These are phyloP conservation scores for Suillus paluster DNA, from an alignment of 768 basidiomycete genomes.

Conservation along the genomic window DNA sequence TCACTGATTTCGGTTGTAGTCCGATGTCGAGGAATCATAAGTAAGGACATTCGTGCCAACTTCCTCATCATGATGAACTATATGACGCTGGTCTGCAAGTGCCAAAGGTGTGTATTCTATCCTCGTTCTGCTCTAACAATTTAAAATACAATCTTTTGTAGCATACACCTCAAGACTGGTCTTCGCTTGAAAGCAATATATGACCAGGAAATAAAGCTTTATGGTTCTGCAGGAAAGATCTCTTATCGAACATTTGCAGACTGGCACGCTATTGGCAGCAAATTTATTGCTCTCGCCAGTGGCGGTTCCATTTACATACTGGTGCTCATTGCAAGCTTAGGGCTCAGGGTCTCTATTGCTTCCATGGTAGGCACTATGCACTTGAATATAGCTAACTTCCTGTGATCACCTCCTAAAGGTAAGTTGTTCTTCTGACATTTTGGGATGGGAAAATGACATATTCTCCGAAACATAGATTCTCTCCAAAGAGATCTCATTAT, in stretches of 20 bases:
- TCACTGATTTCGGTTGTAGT: not conserved
- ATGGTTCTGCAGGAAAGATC: no score
- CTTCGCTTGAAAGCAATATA: not conserved
- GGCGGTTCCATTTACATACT: not conserved
- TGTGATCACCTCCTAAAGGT: not conserved
- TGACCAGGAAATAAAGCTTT: not conserved
- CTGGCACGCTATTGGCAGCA: not conserved
- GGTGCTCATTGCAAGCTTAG: not conserved
- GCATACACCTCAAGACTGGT: not conserved
- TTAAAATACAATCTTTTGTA: no score
- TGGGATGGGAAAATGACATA: no score
- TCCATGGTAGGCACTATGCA: not conserved
- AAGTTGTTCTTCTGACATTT: not conserved
- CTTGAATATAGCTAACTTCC: not conserved
- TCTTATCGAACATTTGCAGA: not conserved
- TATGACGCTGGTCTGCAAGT: not conserved
- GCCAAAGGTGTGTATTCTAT: not conserved
- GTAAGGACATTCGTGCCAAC: not conserved
- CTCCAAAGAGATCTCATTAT: not conserved
- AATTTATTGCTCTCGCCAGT: not conserved
- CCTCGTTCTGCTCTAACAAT: not conserved
- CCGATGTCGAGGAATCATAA: not conserved
- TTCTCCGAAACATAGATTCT: not conserved
- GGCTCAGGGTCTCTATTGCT: not conserved
- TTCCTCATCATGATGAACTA: not conserved